These are phyloP conservation scores for Mytilinidion resinicola DNA, from an alignment of 495 filamentous ascomycete genomes.

Conservation along the genomic window DNA sequence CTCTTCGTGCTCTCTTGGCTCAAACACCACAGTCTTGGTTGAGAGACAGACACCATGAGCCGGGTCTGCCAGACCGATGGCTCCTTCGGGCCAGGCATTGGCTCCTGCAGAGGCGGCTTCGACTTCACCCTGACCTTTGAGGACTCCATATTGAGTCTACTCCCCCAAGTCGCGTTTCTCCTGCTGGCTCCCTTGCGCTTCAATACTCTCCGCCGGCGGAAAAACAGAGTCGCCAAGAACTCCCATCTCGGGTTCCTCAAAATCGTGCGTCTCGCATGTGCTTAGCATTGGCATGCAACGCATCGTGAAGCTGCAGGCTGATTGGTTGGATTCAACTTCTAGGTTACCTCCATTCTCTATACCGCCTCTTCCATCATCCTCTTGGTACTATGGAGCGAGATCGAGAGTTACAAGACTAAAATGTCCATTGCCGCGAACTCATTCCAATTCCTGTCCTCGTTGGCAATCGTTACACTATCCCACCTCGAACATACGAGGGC, in stretches of 20 bases:
- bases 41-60: slow-evolving; percentile 6
- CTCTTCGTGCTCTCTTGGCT: too few relatives aligned
- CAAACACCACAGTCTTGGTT: too few relatives aligned
- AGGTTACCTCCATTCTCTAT: slow-evolving; percentile 13
- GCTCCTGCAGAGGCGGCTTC: slow-evolving; percentile 24
- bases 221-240: slow-evolving; percentile 14
- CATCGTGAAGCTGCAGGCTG: too few relatives aligned
- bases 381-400: slow-evolving; percentile 21
- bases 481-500: slow-evolving; percentile 19
- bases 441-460: slow-evolving; percentile 10
- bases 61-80: slow-evolving; percentile 16
- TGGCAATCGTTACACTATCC: slow-evolving; percentile 11
- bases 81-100: slow-evolving; percentile 22
- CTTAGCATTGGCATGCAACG: too few relatives aligned
- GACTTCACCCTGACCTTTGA: slow-evolving; percentile 27
- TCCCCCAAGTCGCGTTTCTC: slow-evolving; percentile 15
- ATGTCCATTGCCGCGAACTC: slow-evolving; percentile 14
- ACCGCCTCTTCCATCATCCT: slow-evolving; percentile 16
- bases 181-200: slow-evolving; percentile 19
- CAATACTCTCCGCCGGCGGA: slow-evolving; percentile 10
- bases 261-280: neutral
- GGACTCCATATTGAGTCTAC: slow-evolving; percentile 20
- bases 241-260: slow-evolving; percentile 21
- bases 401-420: slow-evolving; percentile 14
- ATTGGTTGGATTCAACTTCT: neutral